Base-by-base conservation (phyloP, 1,284 basidiomycete genomes). In the Tylopilus orsonianus region DNA sequence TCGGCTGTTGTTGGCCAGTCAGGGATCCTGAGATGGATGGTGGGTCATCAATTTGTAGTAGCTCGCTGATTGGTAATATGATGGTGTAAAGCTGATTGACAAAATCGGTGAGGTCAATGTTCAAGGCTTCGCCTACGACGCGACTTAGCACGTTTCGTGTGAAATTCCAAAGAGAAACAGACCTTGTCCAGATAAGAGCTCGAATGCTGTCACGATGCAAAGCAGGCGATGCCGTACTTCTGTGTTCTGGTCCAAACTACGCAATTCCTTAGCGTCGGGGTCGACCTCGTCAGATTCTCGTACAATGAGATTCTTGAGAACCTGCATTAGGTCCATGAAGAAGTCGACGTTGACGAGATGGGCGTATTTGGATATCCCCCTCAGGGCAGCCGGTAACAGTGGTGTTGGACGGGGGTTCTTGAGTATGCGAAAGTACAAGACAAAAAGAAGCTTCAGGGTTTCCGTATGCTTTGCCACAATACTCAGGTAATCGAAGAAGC, bases 341-440 rank as follows among this genome's bases (percentile, higher is more conserved):
- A 99, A 99, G 68, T 99, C 97, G 59, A 99, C 82, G 70, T 97
- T 99, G 69, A 99, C 93, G 48, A 97, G 80, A 68, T 99, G 97
- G 0, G 96, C 89, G 63, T 92, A 99, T 70, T 86, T 86, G 5
- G 93, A 85, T 59, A 99, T 88, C 52, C 97, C 97, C 62, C 90
- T 87, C 55, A 99, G 75, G 23, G 94, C 94, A 22, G 90, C 83
- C 10, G 93, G 87, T 18, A 99, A 77, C 8, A 99, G 78, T 6
- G 88, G 85, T 4, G 87, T 88, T 14, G 86, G 85, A n/a, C 76
- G 76, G 6, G 90, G 83, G 61, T 87, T 85, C 73, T 99, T 99
- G 56, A 99, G 77, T 60, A 99, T 90, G 55, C 90, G 87, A 71
- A 99, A 99, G 72, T 99, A 99, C 41, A 99, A 79, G 22, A 96